These are phyloP conservation scores for Medicago truncatula DNA, from an alignment of 306 rosid genomes.

Conservation along the genomic window MtrunA17r5.0-ANR NC_053044.1:56307501-56308000, in stretches of 20 bases:
- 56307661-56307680: slow-evolving; percentile 12
- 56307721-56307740: slow-evolving; percentile 62
- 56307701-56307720: slow-evolving; percentile 27
- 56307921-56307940: not conserved
- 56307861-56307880: not conserved
- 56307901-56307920: slow-evolving; percentile 11
- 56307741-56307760: slow-evolving; percentile 70
- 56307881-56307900: not conserved
- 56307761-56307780: slow-evolving; percentile 71
- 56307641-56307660: slow-evolving; percentile 12
- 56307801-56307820: slow-evolving; percentile 53
- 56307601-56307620: slow-evolving; percentile 2
- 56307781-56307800: slow-evolving; percentile 56
- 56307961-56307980: not conserved
- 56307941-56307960: not conserved
- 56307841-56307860: slow-evolving; percentile 15
- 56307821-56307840: slow-evolving; percentile 28
- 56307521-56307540: not conserved
- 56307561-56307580: slow-evolving; percentile 32
- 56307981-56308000: not conserved
- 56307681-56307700: not conserved
- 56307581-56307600: not conserved
- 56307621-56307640: slow-evolving; percentile 1
- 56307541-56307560: slow-evolving; percentile 13
- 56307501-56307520: not conserved